These are phyloP conservation scores for Musa schizocarpa DNA, from an alignment of 176 grass and related monocot genomes.

Conservation along the genomic window DNA sequence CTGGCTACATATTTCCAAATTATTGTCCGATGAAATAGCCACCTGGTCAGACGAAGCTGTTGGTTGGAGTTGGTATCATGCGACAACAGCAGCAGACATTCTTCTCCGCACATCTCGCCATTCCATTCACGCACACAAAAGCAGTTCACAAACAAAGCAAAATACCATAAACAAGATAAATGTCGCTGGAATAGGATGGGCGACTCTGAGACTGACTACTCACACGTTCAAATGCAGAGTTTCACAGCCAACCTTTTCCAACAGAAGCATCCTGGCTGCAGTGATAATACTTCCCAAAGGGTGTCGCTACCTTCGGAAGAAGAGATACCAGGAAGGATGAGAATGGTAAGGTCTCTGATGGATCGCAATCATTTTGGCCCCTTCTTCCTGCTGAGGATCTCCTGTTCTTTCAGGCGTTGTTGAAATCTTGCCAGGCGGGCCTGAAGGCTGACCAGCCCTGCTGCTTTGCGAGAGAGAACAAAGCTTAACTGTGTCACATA, in stretches of 20 bases:
- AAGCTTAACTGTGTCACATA: slow-evolving; percentile 93
- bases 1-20: not conserved
- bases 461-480: slow-evolving; percentile 81
- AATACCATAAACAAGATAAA: no score
- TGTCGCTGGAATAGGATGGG: no score
- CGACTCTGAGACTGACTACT: no score
- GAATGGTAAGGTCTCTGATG: not conserved
- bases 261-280: no score
- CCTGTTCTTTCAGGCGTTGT: slow-evolving; percentile 89
- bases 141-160: no score
- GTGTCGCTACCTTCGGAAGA: not conserved
- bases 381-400: slow-evolving; percentile 89
- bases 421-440: slow-evolving; percentile 82
- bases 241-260: no score
- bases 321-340: not conserved
- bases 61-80: no score
- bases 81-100: no score
- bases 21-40: slow-evolving; percentile 1
- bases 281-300: no score
- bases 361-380: not conserved
- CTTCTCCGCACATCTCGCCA: not conserved
- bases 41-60: not conserved
- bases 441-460: slow-evolving; percentile 87
- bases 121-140: not conserved
- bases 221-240: no score